Conservation (phyloP, 495 filamentous ascomycete genomes). For the Aspergillus egyptiacus region DNA sequence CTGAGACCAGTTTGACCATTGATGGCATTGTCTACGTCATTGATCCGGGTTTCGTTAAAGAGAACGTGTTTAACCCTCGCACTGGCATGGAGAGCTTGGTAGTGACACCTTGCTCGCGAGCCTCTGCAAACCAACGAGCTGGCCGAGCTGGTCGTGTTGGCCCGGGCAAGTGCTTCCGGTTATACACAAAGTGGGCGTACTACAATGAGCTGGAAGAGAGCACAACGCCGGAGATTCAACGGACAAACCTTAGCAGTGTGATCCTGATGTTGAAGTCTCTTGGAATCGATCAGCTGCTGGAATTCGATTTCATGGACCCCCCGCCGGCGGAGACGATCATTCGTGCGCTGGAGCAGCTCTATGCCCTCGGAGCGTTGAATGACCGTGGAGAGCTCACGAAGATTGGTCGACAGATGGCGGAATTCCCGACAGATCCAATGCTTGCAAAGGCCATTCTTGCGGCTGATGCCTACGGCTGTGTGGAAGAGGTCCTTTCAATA, state of each 20-base stretch:
- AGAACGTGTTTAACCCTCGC: slow-evolving; percentile 87
- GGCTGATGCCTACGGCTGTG: slow-evolving; percentile 79
- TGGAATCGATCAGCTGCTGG: slow-evolving; percentile 88
- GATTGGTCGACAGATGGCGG: slow-evolving; percentile 90
- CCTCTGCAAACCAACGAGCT: slow-evolving; percentile 86
- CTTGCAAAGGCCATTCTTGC: slow-evolving; percentile 88
- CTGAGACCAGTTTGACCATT: slow-evolving; percentile 83
- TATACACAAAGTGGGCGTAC: slow-evolving; percentile 94
- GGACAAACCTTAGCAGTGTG: slow-evolving; percentile 77
- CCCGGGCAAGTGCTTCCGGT: slow-evolving; percentile 88
- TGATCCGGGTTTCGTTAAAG: slow-evolving; percentile 88
- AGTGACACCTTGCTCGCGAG: slow-evolving; percentile 88
- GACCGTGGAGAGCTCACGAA: slow-evolving; percentile 87
- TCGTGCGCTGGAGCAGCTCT: slow-evolving; percentile 84
- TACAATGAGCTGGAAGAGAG: slow-evolving; percentile 91
- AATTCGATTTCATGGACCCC: slow-evolving; percentile 96
- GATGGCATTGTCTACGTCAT: slow-evolving; percentile 91
- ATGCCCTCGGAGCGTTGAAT: slow-evolving; percentile 85
- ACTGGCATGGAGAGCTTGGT: slow-evolving; percentile 91
- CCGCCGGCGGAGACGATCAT: slow-evolving; percentile 89
- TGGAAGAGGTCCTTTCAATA: slow-evolving; percentile 91
- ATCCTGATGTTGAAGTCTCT: slow-evolving; percentile 84
- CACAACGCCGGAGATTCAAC: slow-evolving; percentile 90
- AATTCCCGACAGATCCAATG: slow-evolving; percentile 94
- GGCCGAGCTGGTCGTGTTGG: slow-evolving; percentile 90